Base-by-base conservation (phyloP, 2,329 filamentous ascomycete species). In the Verticillium longisporum region DNA sequence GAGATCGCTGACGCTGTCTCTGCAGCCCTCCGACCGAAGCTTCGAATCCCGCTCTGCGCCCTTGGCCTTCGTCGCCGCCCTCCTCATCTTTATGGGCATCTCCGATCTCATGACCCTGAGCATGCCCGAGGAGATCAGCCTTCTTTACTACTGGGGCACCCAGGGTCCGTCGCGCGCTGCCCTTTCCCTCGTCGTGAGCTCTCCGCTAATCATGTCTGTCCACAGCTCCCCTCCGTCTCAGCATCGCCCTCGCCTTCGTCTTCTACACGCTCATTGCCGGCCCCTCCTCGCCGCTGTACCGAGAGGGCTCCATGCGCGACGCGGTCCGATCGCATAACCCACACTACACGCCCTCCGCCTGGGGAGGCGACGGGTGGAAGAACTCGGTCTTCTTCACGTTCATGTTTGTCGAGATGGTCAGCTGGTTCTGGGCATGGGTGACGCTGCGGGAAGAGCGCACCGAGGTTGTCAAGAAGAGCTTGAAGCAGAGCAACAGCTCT, bases 381-480 rank as follows among this genome's bases (percentile, higher is more conserved):
- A 96, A 96, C 72, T 85, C 91, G 58, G 78, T 96, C 50, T 85
- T 96, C 50, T 96, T 97, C 71, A 87, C 89, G 0, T 95, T 92
- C 75, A 87, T 86, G 9, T 95, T 97, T 69, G 71, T 96, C 70
- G 93, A 97, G 78, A 85, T 91, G 72, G 80, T 91, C 66, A 83
- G 84, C 63, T 97, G 92, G 91, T 92, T 96, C 74, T 97, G 92
- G 92, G 86, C 85, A 31, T 91, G 87, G 81, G 80, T 88, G 34
- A 89, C 85, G 4, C 73, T 92, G 67, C 79, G 85, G 59, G 89
- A 92, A 69, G 89, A 92, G 77, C 70, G 76, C n/a, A 65, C 68
- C 4, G 75, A 72, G 21, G 69, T 83, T 2, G 61, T 78, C 10
- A 68, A 68, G 7, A 75, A 74, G 64, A 59, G 57, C 45, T 32